Base-by-base conservation (phyloP, 805 yeast species). In the Hanseniaspora meyeri region DNA sequence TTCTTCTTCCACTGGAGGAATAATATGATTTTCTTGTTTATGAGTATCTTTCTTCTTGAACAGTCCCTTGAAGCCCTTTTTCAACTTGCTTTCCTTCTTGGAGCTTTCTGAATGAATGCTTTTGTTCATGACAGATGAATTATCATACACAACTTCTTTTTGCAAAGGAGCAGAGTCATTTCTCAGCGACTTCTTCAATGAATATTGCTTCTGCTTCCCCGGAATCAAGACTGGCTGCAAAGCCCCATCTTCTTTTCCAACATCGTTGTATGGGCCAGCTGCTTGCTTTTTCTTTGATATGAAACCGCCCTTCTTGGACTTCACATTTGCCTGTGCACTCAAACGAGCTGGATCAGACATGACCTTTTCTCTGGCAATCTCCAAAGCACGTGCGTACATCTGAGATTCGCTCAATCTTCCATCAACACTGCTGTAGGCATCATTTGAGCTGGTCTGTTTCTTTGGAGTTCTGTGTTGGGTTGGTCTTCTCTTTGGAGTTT, bases 351-450 rank as follows among this genome's bases (percentile, higher is more conserved):
- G 50, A 45, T 52, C 56, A 29, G 42, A 19, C 34, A 52, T 38
- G 4, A 53, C 57, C 36, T 47, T 78, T 58, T 72, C 72, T 66
- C 76, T 70, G 0, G 88, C 86, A 27, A 78, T 76, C 60, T 76
- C 75, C 62, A 77, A 69, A 0, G 87, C 87, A 59, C 71, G 68
- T 9, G 73, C 74, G 62, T 81, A 81, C 73, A 81, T 71, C 59
- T 81, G 82, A 29, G 74, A 79, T 36, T 76, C 76, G 31, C 77
- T 65, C 50, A 52, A 14, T 38, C 45, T 27, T 0, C 31, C 39
- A 19, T 34, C 17, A 19, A 10, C 32, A 24, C 1, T n/a, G 11
- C 12, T n/a, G 3, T 9, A 2, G 5, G 43, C 66, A 61, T 45
- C 40, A 16, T 37, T 48, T 8, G 7, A 8, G 10, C 34, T 10